A percentile compares a stretch with the other conserved stretches of the same genome.
Conservation (phyloP, 805 yeast genomes). For the Candida incommunis region DNA sequence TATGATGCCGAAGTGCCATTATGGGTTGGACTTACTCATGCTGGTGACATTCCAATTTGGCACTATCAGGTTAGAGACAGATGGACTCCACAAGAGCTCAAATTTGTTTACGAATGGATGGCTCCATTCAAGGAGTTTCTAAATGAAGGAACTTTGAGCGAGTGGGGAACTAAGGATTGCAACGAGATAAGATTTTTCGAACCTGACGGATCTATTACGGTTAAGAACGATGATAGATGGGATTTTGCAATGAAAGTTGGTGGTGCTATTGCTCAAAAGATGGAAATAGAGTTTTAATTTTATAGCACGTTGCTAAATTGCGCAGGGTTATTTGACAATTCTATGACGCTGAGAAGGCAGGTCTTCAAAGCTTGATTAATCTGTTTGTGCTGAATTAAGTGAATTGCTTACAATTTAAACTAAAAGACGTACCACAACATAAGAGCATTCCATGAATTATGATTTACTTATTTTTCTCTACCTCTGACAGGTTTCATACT, state of each 20-base stretch:
- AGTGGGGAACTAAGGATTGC: conserved; percentile 20
- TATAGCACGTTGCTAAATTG: no score
- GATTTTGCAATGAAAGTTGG: conserved; percentile 26
- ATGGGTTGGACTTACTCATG: conserved; percentile 24
- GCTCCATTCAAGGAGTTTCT: conserved; percentile 21
- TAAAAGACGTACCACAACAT: no score
- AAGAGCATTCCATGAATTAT: no score
- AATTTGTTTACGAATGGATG: conserved; percentile 15
- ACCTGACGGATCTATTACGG: conserved; percentile 18
- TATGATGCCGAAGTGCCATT: conserved; percentile 13
- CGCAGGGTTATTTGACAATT: no score
- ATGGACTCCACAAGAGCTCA: conserved; percentile 17
- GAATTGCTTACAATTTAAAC: no score
- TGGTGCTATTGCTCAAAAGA: conserved; percentile 12
- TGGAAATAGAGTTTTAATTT: neutral
- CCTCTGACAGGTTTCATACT: no score
- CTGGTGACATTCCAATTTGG: conserved; percentile 25
- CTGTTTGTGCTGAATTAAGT: no score
- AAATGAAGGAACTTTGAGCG: conserved; percentile 12
- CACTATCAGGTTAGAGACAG: conserved; percentile 17
- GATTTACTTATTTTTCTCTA: no score
- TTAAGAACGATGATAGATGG: conserved; percentile 23
- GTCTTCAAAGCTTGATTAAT: no score
- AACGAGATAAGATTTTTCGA: conserved; percentile 18
- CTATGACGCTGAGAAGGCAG: no score